These are phyloP conservation scores for barley (Hordeum vulgare) DNA, from an alignment of 176 grass and related monocot species.

Conservation along the genomic window DNA sequence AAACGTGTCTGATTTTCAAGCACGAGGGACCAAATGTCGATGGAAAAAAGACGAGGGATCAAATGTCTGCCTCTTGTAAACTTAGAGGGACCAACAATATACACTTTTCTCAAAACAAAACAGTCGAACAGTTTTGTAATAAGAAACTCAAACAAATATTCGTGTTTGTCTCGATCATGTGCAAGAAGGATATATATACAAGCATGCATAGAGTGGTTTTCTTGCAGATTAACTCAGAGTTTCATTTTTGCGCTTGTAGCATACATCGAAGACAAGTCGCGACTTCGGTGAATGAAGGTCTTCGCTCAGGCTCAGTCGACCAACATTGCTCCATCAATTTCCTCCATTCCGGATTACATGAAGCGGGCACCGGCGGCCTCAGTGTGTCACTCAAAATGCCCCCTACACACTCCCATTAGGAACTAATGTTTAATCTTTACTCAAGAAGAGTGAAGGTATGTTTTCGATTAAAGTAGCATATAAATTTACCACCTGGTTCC, in stretches of 20 bases:
- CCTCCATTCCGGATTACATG: conserved; percentile 68
- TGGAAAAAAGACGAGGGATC: too few species aligned
- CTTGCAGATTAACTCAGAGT: conserved; percentile 17
- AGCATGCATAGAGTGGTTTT: background rate
- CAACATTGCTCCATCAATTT: conserved; percentile 88
- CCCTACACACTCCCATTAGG: conserved; percentile 25
- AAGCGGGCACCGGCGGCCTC: conserved; percentile 63
- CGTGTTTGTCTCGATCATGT: background rate
- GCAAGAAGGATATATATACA: background rate
- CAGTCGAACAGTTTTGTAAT: background rate
- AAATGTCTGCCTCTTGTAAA: too few species aligned
- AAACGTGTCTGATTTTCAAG: too few species aligned
- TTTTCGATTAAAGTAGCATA: background rate
- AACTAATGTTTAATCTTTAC: background rate
- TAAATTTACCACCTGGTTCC: background rate
- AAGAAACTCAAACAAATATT: background rate
- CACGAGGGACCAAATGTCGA: too few species aligned
- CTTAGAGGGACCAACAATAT: too few species aligned
- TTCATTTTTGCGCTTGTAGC: conserved; percentile 36
- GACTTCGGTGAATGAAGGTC: conserved; percentile 77
- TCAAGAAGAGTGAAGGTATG: background rate
- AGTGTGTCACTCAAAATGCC: conserved; percentile 83
- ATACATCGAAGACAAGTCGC: conserved; percentile 43
- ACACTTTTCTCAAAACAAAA: background rate
- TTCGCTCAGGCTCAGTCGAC: conserved; percentile 49